Conservation (phyloP, 768 basidiomycete genomes). For the Coprinopsis cinerea region DNA sequence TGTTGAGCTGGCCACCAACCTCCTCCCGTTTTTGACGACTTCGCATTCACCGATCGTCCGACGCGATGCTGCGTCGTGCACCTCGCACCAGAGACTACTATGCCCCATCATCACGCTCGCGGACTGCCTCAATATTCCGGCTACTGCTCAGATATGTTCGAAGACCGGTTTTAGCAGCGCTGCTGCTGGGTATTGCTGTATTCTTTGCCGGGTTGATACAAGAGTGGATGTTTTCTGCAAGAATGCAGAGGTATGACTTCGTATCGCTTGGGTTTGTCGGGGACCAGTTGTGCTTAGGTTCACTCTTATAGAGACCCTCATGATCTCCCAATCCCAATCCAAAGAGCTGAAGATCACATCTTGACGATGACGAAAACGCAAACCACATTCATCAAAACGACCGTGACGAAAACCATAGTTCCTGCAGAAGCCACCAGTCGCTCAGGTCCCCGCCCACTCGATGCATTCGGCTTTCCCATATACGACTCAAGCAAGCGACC, state of each 20-base stretch:
- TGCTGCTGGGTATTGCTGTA: not conserved
- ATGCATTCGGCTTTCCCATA: conserved; percentile 2
- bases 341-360: not conserved
- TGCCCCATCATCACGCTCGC: not conserved
- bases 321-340: too few relatives aligned
- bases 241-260: too few relatives aligned
- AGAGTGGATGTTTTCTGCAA: too few relatives aligned
- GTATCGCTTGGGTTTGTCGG: too few relatives aligned
- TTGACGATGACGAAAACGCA: not conserved
- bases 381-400: not conserved
- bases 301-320: too few relatives aligned
- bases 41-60: too few relatives aligned
- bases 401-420: not conserved
- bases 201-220: not conserved
- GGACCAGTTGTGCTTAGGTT: too few relatives aligned
- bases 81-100: too few relatives aligned
- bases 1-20: too few relatives aligned
- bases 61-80: not conserved
- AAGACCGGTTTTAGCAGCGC: not conserved
- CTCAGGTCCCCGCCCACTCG: not conserved
- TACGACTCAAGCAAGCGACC: not conserved
- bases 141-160: not conserved
- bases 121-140: not conserved
- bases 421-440: not conserved
- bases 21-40: too few relatives aligned